Evolutionary conservation across 1,284 basidiomycete genomes (phyloP).

Genomic region (Marasmius fiardii): DNA sequence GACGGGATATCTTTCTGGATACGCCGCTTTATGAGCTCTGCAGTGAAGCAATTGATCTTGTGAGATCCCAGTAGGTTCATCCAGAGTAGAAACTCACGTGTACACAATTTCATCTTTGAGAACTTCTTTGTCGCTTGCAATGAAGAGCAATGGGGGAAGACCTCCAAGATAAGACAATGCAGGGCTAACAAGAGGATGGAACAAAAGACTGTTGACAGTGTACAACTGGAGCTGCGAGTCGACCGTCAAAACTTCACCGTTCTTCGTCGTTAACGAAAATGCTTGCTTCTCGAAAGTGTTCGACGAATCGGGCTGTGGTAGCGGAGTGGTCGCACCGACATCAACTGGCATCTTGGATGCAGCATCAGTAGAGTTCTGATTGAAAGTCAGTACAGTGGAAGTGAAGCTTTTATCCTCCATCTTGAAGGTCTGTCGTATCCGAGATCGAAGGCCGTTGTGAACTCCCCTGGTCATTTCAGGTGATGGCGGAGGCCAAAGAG

Average conservation of each 20-base stretch:
- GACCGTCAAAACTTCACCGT: conserved; percentile 54
- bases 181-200: conserved; percentile 86
- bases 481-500: conserved; percentile 89
- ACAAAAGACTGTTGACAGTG: conserved; percentile 79
- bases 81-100: conserved; percentile 47
- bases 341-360: conserved; percentile 29
- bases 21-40: conserved; percentile 91
- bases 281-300: conserved; percentile 16
- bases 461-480: conserved; percentile 66
- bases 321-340: conserved; percentile 43
- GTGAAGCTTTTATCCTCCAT: conserved; percentile 20
- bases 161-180: conserved; percentile 86
- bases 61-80: background rate
- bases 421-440: conserved; percentile 58
- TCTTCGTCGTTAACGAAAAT: conserved; percentile 36
- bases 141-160: conserved; percentile 82
- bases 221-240: conserved; percentile 86
- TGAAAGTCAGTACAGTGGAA: conserved; percentile 22
- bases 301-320: conserved; percentile 25
- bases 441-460: conserved; percentile 57
- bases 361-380: conserved; percentile 17
- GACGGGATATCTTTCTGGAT: conserved; percentile 75
- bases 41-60: background rate
- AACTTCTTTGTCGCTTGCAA: conserved; percentile 90
- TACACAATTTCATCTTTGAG: conserved; percentile 92